A percentile compares a stretch with the other conserved stretches of the same genome.
Conservation (phyloP, 2,329 filamentous ascomycete genomes). For the Sphaceloma murrayae region DNA sequence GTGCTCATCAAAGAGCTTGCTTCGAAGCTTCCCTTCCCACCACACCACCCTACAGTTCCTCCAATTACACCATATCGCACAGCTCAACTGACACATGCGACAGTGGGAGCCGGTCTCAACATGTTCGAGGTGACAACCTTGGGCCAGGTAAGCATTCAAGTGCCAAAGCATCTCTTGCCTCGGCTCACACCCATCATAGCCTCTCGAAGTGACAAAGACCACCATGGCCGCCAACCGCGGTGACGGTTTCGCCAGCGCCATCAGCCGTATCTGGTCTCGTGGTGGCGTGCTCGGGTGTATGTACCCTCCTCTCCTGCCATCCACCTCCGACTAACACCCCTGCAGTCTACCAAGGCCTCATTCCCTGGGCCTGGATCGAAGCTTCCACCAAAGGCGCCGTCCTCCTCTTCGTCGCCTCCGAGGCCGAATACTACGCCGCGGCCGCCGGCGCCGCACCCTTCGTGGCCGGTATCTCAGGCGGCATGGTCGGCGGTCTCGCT, state of each 20-base stretch:
- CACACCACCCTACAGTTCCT: no score
- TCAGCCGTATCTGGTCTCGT: conserved; percentile 83
- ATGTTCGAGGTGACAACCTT: conserved; percentile 77
- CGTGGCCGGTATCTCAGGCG: conserved; percentile 76
- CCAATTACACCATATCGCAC: no score
- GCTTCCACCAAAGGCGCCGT: conserved; percentile 98
- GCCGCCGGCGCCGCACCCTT: conserved; percentile 72
- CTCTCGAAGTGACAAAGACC: conserved; percentile 97
- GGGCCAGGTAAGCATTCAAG: conserved; percentile 47
- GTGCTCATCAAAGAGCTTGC: no score
- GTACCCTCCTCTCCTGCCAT: conserved; percentile 32
- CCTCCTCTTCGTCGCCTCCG: conserved; percentile 95
- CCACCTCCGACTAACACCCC: conserved; percentile 13
- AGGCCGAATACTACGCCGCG: conserved; percentile 91
- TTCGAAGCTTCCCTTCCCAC: no score
- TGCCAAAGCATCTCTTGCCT: background rate
- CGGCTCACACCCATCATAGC: conserved; percentile 34
- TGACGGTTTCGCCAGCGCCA: conserved; percentile 73
- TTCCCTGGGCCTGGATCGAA: conserved; percentile 99
- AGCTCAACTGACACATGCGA: no score
- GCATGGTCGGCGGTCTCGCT: conserved; percentile 87
- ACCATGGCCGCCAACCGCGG: conserved; percentile 96
- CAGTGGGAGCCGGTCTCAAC: conserved; percentile 83
- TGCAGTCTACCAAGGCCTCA: conserved; percentile 96
- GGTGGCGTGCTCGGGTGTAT: conserved; percentile 90